Evolutionary conservation across 805 yeast genomes (phyloP), one percentile per base, ranked within the genome.

Genomic region (Myxozyma monticola): DNA sequence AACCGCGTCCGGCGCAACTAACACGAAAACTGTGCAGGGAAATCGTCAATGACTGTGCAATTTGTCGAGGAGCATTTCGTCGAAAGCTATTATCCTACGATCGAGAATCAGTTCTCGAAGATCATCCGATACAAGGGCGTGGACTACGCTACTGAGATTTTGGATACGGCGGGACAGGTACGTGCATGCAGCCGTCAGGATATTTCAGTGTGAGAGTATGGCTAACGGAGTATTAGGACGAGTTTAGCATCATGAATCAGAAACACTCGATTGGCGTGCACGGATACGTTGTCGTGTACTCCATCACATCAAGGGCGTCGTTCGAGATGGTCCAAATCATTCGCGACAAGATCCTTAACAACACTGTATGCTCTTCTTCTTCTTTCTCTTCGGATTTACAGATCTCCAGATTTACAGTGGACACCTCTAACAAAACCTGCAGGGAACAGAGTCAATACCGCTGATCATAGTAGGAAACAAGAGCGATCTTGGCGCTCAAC

Each of bases 61-160:
- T 89, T 82, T 66, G 91, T 85, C 5, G 96, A 89, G 62, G 85
- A 86, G 60, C 91, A 87, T 64, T 89, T 88, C 65, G 85, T 86
- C 21, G 96, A 89, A 67, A 77, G 84, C 29, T 88, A 89, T 69
- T 89, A 88, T 67, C 96, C 96, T 26, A 89, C 96, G 4, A 86
- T 87, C 55, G 95, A 88, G 66, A 88, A 86, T 68, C 90, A 85
- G 68, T 86, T 85, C 68, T 76, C 81, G 64, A 88, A 85, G 65
- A 74, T 76, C 30, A 76, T 88, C 63, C 76, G 74, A 51, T 79
- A 84, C 66, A 79, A 84, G 54, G 85, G 84, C 54, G 84, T 81
- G 60, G 86, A 84, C 46, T 89, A 85, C 65, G 82, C 83, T 45
- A 79, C 90, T 22, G 96, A 88, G 66, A 85, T 89, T 46, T 72